Conservation (phyloP, 1,284 basidiomycete species). For the Sphagnurus paluster region DNA sequence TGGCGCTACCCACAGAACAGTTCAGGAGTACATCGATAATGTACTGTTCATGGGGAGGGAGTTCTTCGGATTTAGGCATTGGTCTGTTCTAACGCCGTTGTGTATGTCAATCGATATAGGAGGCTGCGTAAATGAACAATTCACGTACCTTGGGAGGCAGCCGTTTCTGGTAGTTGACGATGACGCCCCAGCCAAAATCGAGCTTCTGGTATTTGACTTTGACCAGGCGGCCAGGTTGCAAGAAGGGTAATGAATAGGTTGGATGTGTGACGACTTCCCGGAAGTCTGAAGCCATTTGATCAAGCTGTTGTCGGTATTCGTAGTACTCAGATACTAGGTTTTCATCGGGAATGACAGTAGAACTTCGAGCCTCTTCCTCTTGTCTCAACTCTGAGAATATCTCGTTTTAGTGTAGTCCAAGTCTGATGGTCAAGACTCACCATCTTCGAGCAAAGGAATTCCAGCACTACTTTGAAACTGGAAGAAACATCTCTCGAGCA, state of each 20-base stretch:
- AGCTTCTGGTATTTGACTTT: slow-evolving; percentile 84
- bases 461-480: slow-evolving; percentile 96
- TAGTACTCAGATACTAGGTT: slow-evolving; percentile 88
- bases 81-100: slow-evolving; percentile 46
- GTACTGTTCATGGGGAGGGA: slow-evolving; percentile 87
- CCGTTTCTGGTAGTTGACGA: slow-evolving; percentile 92
- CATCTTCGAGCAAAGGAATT: slow-evolving; percentile 85
- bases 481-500: slow-evolving; percentile 98
- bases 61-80: slow-evolving; percentile 60
- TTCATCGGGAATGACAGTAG: slow-evolving; percentile 82
- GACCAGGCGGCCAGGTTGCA: slow-evolving; percentile 90
- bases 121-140: background rate
- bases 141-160: slow-evolving; percentile 62
- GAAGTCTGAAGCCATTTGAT: slow-evolving; percentile 87
- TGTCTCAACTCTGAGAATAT: slow-evolving; percentile 62
- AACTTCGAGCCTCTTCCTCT: slow-evolving; percentile 71
- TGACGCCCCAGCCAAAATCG: slow-evolving; percentile 96
- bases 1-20: slow-evolving; percentile 66
- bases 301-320: slow-evolving; percentile 87
- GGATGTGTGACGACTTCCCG: slow-evolving; percentile 93
- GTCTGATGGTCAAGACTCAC: slow-evolving; percentile 42
- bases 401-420: slow-evolving; percentile 1
- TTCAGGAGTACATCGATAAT: slow-evolving; percentile 93
- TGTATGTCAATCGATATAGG: background rate
- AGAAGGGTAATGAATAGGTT: slow-evolving; percentile 89